Conservation (phyloP, 352 stramenopile species). For the Pythium rhizo-oryzae region DNA sequence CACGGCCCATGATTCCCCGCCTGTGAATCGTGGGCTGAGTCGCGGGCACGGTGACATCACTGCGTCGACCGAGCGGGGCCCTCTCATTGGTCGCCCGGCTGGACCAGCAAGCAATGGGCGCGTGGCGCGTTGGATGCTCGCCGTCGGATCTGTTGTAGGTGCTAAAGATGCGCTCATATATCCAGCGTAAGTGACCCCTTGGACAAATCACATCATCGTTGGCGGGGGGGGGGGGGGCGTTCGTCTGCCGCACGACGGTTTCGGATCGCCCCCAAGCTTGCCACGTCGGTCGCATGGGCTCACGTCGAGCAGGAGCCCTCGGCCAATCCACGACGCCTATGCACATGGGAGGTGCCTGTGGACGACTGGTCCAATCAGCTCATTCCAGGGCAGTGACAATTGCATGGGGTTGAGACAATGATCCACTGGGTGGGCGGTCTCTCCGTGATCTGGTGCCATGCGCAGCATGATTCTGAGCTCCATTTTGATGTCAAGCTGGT, state of each 20-base stretch:
- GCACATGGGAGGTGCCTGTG: too few relatives aligned
- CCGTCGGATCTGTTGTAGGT: not conserved
- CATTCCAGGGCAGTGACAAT: too few relatives aligned
- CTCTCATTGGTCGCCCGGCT: not conserved
- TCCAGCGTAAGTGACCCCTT: not conserved
- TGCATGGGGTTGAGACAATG: too few relatives aligned
- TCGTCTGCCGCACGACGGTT: not conserved
- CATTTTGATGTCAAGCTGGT: too few relatives aligned
- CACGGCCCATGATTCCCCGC: not conserved
- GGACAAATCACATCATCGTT: conserved; percentile 9
- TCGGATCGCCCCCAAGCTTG: not conserved
- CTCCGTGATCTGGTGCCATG: too few relatives aligned
- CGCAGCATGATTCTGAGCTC: too few relatives aligned
- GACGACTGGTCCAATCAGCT: too few relatives aligned
- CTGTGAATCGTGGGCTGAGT: too few relatives aligned
- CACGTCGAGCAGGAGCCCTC: not conserved
- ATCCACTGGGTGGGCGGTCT: too few relatives aligned
- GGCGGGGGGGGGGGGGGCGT: too few relatives aligned
- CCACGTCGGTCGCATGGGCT: conserved; percentile 4
- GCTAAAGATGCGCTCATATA: not conserved
- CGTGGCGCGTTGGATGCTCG: not conserved
- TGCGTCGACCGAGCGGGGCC: not conserved
- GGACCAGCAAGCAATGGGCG: not conserved
- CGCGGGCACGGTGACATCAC: not conserved
- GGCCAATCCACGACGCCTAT: not conserved